These are phyloP conservation scores for Penicillium aurantiogriseum DNA, from an alignment of 2,329 filamentous ascomycete species.

Conservation along the genomic window DNA sequence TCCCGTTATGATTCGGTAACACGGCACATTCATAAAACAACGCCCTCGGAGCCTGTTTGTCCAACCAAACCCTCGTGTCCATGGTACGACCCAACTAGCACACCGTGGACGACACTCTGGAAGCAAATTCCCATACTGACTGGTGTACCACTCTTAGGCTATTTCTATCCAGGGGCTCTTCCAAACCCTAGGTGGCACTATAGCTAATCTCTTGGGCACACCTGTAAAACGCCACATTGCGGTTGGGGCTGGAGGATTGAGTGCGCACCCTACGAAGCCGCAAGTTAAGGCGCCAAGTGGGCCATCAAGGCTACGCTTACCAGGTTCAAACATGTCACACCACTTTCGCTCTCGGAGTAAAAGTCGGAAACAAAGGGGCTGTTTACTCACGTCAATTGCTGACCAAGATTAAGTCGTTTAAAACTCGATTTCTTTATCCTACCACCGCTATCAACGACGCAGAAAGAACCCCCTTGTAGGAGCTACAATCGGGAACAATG, in stretches of 20 bases:
- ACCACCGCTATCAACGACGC: neutral
- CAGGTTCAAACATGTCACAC: neutral
- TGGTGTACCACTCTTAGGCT: neutral
- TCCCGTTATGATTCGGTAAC: conserved; percentile 3
- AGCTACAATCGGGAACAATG: neutral
- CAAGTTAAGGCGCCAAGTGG: neutral
- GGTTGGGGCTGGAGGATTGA: neutral
- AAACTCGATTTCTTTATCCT: no score
- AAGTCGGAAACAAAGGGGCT: neutral
- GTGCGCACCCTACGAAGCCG: neutral
- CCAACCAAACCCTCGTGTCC: neutral
- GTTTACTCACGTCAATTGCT: neutral
- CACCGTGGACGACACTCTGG: neutral
- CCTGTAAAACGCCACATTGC: neutral
- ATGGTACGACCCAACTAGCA: neutral
- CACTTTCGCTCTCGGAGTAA: neutral
- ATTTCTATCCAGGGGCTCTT: neutral
- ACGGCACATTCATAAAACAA: neutral
- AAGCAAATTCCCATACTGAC: neutral
- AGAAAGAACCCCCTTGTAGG: neutral
- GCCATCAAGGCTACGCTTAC: neutral
- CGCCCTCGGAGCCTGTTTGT: neutral
- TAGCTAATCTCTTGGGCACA: neutral
- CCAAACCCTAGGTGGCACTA: neutral
- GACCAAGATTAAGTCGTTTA: neutral